Conservation (phyloP, 768 basidiomycete species). For the Harrya chromipes region DNA sequence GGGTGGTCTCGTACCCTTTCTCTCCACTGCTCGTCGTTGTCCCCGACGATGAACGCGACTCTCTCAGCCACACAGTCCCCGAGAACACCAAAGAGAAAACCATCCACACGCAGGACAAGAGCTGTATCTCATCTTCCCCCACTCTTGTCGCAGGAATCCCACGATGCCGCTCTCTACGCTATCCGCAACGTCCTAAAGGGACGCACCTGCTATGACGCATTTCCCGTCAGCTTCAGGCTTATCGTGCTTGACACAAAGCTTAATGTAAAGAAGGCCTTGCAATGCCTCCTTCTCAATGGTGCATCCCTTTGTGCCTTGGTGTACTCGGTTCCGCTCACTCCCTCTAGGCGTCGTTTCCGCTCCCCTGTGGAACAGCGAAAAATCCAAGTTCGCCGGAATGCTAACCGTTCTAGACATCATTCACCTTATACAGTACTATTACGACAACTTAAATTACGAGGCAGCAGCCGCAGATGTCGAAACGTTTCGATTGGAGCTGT, state of each 20-base stretch:
- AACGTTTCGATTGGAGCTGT: conserved; percentile 80
- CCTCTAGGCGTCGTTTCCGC: conserved; percentile 90
- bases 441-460: conserved; percentile 78
- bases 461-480: conserved; percentile 89
- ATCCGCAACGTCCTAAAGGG: conserved; percentile 84
- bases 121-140: conserved; percentile 59
- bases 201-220: conserved; percentile 91
- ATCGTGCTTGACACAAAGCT: conserved; percentile 96
- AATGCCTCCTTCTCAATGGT: conserved; percentile 85
- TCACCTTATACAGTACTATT: conserved; percentile 98
- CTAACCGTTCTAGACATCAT: conserved; percentile 99
- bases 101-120: conserved; percentile 54
- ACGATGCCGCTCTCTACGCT: conserved; percentile 61
- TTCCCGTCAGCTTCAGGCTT: conserved; percentile 93
- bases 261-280: conserved; percentile 91
- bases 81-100: conserved; percentile 48
- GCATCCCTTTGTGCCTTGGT: conserved; percentile 1
- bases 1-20: conserved; percentile 10
- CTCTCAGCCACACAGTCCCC: conserved; percentile 51
- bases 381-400: conserved; percentile 94
- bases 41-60: conserved; percentile 41
- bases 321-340: background rate
- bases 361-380: conserved; percentile 95
- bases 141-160: conserved; percentile 51
- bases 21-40: background rate